phyloP scores from a whole-genome alignment of 164 flowering plant species.

The Amborella trichopoda region DNA sequence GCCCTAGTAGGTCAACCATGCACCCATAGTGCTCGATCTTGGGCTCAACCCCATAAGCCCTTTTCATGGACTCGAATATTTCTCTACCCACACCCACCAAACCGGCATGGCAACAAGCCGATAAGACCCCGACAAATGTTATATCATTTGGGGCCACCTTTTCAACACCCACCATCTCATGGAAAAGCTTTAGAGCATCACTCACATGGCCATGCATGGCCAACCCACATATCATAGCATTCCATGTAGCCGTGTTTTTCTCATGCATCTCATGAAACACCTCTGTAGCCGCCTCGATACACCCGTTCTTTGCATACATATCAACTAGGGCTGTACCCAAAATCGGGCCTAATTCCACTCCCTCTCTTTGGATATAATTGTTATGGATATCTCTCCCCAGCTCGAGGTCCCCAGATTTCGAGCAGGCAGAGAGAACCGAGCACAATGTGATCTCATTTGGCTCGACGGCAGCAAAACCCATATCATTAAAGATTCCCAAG shows the following conservation, averaged over 20 bases:
- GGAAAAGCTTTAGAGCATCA: slow-evolving; percentile 33
- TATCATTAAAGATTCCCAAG: slow-evolving; percentile 34
- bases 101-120: slow-evolving; percentile 69
- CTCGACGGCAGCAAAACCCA: slow-evolving; percentile 33
- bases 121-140: slow-evolving; percentile 46
- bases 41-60: slow-evolving; percentile 35
- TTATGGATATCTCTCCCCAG: slow-evolving; percentile 36
- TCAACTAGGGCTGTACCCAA: slow-evolving; percentile 58
- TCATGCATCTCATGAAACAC: slow-evolving; percentile 35
- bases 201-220: slow-evolving; percentile 51
- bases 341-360: slow-evolving; percentile 33
- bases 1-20: slow-evolving; percentile 54
- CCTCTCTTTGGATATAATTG: slow-evolving; percentile 23
- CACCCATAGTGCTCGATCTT: slow-evolving; percentile 58
- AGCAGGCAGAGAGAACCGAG: slow-evolving; percentile 58
- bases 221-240: slow-evolving; percentile 55
- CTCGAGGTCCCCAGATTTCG: slow-evolving; percentile 32
- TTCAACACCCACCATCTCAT: slow-evolving; percentile 16
- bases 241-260: slow-evolving; percentile 46
- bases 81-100: slow-evolving; percentile 30
- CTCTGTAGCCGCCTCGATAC: slow-evolving; percentile 19
- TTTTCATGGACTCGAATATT: slow-evolving; percentile 38
- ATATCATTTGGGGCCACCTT: slow-evolving; percentile 27
- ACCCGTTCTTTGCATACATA: slow-evolving; percentile 65
- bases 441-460: slow-evolving; percentile 40